Base-by-base conservation (phyloP, 345 rosid genomes). In the Citrus unshiu region DNA sequence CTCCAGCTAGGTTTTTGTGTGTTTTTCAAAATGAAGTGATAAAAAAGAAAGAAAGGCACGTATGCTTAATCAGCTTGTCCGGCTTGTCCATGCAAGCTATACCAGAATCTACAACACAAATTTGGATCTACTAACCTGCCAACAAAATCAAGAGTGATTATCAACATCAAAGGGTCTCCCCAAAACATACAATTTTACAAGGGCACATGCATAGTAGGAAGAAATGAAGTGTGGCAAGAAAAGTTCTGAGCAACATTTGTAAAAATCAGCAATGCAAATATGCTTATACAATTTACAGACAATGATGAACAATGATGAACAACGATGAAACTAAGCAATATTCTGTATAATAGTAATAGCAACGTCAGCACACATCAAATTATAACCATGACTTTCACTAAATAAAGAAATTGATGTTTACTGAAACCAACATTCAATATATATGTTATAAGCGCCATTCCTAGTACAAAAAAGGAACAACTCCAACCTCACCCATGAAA, bases 121-220 rank as follows among this genome's bases (percentile, higher is more conserved):
- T 60, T 57, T 40, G n/a, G 25, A 70, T 67, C 18, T 40, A 29
- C 54, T 3, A 22, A 61, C 75, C 80, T 78, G 80, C 62, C 61
- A 78, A 30, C 12, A 67, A 9, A 68, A 34, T 18, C 56, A 51
- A n/a, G 37, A 24, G 46, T 9, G 10, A 18, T 29, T 30, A 59
- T 68, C 49, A 9, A 22, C 13, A 35, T 58, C 40, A 16, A 32
- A 64, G 39, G 49, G 46, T 14, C 24, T 49, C 6, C 24, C 10
- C 49, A 13, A 46, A 29, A 43, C 22, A 29, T 22, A 63, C 21
- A 40, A 30, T 29, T 29, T 14, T 25, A 9, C 39, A 27, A 6
- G 2, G 9, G 34, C 63, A 35, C 54, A 39, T 2, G n/a, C 18
- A 25, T 9, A 5, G 13, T 35, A 75, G 70, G 35, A 22, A 57